Evolutionary conservation across 768 basidiomycete genomes (phyloP).

Genomic region (Rhodotorula diobovata): DNA sequence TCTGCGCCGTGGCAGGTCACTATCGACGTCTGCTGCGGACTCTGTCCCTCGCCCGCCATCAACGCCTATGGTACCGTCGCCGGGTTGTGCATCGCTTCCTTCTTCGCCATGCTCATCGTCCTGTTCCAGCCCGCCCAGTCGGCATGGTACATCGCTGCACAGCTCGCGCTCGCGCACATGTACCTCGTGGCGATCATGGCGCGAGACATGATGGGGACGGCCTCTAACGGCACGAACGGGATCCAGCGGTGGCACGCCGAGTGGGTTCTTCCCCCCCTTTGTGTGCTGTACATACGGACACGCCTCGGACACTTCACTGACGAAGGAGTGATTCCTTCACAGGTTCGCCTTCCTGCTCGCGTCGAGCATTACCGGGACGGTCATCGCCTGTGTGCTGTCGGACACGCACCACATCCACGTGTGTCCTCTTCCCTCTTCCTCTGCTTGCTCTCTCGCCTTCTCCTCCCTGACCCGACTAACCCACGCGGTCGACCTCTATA

Average conservation of each 20-base stretch:
- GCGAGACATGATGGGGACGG: conserved; percentile 4
- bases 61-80: conserved; percentile 5
- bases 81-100: background rate
- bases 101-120: conserved; percentile 18
- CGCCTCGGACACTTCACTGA: no score
- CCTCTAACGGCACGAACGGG: background rate
- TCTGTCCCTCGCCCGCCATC: conserved; percentile 1
- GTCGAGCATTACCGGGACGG: background rate
- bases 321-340: no score
- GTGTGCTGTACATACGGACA: no score
- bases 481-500: background rate
- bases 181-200: background rate
- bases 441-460: background rate
- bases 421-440: background rate
- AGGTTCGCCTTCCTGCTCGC: conserved; percentile 11
- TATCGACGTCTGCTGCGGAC: conserved; percentile 1
- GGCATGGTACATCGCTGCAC: background rate
- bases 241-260: conserved; percentile 19
- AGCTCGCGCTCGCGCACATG: conserved; percentile 15
- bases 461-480: background rate
- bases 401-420: conserved; percentile 17
- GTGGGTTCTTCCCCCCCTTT: background rate
- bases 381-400: background rate
- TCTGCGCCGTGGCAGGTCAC: conserved; percentile 7
- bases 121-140: background rate